Conservation (phyloP, 805 yeast species). For the Cyberlindnera euphorbiae region DNA sequence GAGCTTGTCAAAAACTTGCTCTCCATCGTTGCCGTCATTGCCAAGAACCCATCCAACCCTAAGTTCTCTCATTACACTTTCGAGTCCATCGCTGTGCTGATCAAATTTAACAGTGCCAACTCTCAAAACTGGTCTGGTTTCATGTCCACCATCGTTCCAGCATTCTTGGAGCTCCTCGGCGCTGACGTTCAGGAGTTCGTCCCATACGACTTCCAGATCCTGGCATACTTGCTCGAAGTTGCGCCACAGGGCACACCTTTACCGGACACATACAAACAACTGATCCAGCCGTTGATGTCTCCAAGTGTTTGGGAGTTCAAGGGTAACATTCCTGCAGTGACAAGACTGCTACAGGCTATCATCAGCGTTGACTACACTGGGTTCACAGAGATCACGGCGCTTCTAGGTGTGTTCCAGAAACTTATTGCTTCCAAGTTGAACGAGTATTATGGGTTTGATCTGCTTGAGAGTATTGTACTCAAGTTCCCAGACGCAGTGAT, state of each 20-base stretch:
- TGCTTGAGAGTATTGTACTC: conserved; percentile 64
- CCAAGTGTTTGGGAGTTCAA: conserved; percentile 92
- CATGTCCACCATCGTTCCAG: conserved; percentile 53
- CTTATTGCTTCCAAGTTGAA: conserved; percentile 78
- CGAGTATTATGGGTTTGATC: conserved; percentile 80
- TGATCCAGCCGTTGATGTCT: conserved; percentile 77
- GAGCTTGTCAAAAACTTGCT: conserved; percentile 60
- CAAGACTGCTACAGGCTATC: conserved; percentile 71
- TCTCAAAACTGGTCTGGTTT: conserved; percentile 29
- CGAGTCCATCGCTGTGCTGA: conserved; percentile 77
- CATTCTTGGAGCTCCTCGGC: conserved; percentile 60
- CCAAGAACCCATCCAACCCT: conserved; percentile 94
- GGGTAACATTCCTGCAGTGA: conserved; percentile 92
- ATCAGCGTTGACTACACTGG: conserved; percentile 34
- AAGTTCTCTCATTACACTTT: conserved; percentile 85
- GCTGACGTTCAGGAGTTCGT: conserved; percentile 91
- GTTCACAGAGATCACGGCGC: conserved; percentile 57
- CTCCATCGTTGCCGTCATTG: conserved; percentile 61
- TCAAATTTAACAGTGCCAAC: conserved; percentile 42
- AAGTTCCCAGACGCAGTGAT: conserved; percentile 48
- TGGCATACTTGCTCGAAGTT: conserved; percentile 69
- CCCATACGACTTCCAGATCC: conserved; percentile 89
- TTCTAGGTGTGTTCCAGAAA: conserved; percentile 95
- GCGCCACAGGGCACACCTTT: conserved; percentile 45
- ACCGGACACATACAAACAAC: conserved; percentile 59